These are phyloP conservation scores for Aquanectria penicillioides DNA, from an alignment of 2,329 filamentous ascomycete genomes.

Conservation along the genomic window DNA sequence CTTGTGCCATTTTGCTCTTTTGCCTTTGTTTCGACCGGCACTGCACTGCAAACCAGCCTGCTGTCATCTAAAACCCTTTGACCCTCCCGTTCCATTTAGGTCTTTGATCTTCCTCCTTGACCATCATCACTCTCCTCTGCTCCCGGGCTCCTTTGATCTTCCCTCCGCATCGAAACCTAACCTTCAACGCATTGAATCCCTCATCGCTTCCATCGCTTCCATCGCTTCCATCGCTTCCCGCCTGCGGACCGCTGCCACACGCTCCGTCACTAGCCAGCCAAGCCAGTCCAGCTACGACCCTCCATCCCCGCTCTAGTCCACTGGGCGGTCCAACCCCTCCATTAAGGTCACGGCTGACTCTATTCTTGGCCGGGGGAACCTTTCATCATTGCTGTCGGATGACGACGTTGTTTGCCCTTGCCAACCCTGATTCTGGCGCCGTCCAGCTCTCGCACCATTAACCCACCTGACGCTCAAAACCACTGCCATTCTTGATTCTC, in stretches of 20 bases:
- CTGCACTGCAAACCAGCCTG: not conserved
- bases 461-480: conserved; percentile 40
- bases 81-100: not conserved
- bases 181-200: not conserved
- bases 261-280: conserved; percentile 18
- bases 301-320: conserved; percentile 37
- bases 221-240: conserved; percentile 31
- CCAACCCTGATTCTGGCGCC: conserved; percentile 38
- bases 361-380: conserved; percentile 39
- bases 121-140: not conserved
- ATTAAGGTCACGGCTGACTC: conserved; percentile 42
- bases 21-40: no score
- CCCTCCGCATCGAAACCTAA: not conserved
- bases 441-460: conserved; percentile 38
- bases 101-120: not conserved
- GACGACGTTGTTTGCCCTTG: conserved; percentile 42
- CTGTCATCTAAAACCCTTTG: conserved; percentile 15
- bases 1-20: conserved; percentile 6
- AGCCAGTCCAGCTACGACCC: conserved; percentile 18
- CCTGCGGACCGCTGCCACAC: conserved; percentile 39
- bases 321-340: conserved; percentile 36
- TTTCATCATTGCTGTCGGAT: conserved; percentile 42
- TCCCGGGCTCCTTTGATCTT: not conserved
- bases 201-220: conserved; percentile 13
- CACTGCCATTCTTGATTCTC: conserved; percentile 15